phyloP scores from a whole-genome alignment of 1,284 basidiomycete species.

The Irpex sp. region DNA sequence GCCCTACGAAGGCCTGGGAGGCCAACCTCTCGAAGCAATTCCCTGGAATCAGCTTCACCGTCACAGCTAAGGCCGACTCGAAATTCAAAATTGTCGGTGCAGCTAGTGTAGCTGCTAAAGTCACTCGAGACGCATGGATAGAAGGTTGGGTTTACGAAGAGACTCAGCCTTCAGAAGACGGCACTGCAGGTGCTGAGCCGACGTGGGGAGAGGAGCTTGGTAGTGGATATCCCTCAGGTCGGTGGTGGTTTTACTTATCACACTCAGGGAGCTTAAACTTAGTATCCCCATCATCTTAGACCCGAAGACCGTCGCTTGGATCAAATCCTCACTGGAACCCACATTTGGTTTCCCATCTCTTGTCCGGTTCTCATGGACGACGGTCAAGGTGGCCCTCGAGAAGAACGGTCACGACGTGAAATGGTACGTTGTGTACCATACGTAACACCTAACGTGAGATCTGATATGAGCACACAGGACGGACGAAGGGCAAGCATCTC shows the following conservation, averaged over 20 bases:
- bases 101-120: constrained; percentile 95
- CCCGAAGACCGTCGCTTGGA: constrained; percentile 88
- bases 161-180: constrained; percentile 19
- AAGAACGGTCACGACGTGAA: constrained; percentile 72
- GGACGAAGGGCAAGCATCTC: constrained; percentile 75
- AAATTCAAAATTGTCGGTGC: constrained; percentile 96
- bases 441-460: not conserved
- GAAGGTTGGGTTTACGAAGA: constrained; percentile 83
- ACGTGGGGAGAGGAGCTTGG: constrained; percentile 49
- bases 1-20: constrained; percentile 83
- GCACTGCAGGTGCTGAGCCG: constrained; percentile 10
- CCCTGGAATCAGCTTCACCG: constrained; percentile 82
- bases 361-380: constrained; percentile 94
- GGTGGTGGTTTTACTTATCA: constrained; percentile 9
- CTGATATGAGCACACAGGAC: constrained; percentile 40
- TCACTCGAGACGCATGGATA: constrained; percentile 89
- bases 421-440: constrained; percentile 51
- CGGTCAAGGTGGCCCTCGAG: constrained; percentile 83
- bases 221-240: constrained; percentile 87
- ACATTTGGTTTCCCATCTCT: constrained; percentile 92
- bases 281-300: constrained; percentile 42
- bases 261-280: constrained; percentile 3
- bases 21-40: constrained; percentile 74
- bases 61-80: constrained; percentile 90
- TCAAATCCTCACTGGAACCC: constrained; percentile 73